Percentiles rank a stretch among this genome's conserved stretches.
These are phyloP conservation scores for Thalassiosira mediterranea DNA, from an alignment of 352 stramenopile genomes.

Conservation along the genomic window DNA sequence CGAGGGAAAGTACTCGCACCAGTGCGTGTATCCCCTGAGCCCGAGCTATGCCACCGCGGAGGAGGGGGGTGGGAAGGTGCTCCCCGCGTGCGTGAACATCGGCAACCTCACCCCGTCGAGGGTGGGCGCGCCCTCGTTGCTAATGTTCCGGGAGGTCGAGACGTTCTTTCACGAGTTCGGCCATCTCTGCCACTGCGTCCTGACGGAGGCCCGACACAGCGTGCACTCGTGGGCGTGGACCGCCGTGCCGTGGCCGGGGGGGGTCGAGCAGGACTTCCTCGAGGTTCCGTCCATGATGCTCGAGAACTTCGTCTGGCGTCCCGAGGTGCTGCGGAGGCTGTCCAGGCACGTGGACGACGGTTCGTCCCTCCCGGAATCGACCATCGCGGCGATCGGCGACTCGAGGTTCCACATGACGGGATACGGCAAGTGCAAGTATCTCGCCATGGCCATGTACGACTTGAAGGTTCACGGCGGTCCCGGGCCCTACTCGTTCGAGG, in stretches of 20 bases:
- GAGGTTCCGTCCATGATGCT: conserved; percentile 48
- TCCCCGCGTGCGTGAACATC: conserved; percentile 40
- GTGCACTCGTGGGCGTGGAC: conserved; percentile 39
- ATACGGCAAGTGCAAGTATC: conserved; percentile 33
- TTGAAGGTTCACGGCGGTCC: conserved; percentile 23
- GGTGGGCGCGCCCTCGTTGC: conserved; percentile 13
- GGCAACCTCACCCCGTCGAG: conserved; percentile 26
- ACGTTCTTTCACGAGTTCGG: conserved; percentile 52
- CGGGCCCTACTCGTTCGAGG: conserved; percentile 26
- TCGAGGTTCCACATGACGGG: conserved; percentile 36
- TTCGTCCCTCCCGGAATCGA: conserved; percentile 11
- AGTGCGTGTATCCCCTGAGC: conserved; percentile 39
- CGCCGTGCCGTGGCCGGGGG: conserved; percentile 40
- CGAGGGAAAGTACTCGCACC: conserved; percentile 42
- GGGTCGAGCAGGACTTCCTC: conserved; percentile 46
- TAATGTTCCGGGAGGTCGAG: conserved; percentile 45
- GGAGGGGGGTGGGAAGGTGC: conserved; percentile 5
- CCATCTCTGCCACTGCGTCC: conserved; percentile 35
- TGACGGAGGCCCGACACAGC: conserved; percentile 28
- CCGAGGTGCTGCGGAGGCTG: conserved; percentile 22
- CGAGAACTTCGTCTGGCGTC: conserved; percentile 44
- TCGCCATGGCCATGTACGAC: conserved; percentile 47
- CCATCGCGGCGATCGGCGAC: conserved; percentile 24
- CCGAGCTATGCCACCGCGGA: conserved; percentile 15
- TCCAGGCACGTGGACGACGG: conserved; percentile 20